These are phyloP conservation scores for Endogone sp. DNA, from an alignment of 192 early-diverging fungal genomes.

Conservation along the genomic window DNA sequence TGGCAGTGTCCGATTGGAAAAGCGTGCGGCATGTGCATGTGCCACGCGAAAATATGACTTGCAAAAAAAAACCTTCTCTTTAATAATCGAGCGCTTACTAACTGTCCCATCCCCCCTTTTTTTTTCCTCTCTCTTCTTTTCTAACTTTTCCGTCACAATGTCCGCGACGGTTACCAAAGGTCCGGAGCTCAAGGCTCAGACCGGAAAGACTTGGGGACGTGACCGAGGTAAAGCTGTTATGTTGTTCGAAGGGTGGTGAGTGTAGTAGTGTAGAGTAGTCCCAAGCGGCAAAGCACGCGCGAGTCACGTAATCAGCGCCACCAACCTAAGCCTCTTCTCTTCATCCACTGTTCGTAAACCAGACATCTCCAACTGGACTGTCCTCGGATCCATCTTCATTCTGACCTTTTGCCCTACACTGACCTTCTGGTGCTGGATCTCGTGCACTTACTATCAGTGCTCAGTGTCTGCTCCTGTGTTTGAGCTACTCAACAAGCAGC, in stretches of 20 bases:
- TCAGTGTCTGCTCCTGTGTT: slow-evolving; percentile 52
- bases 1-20: too few species aligned
- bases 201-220: slow-evolving; percentile 74
- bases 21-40: too few species aligned
- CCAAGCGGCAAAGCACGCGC: not conserved
- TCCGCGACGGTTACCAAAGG: not conserved
- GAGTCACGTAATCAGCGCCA: not conserved
- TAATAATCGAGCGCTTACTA: too few species aligned
- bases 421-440: slow-evolving; percentile 63
- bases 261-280: not conserved
- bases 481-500: slow-evolving; percentile 21
- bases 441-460: slow-evolving; percentile 64
- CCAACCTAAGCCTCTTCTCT: not conserved
- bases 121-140: too few species aligned
- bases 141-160: not conserved
- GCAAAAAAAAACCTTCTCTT: too few species aligned
- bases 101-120: too few species aligned
- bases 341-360: not conserved
- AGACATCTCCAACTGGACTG: slow-evolving; percentile 47
- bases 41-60: too few species aligned
- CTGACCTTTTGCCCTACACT: slow-evolving; percentile 60
- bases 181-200: slow-evolving; percentile 40
- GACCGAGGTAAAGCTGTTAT: slow-evolving; percentile 45
- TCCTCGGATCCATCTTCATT: slow-evolving; percentile 50
- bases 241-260: too few species aligned